A percentile compares a stretch with the other conserved stretches of the same genome.
These are phyloP conservation scores for Phlegmacium glaucopus DNA, from an alignment of 768 basidiomycete genomes.

Conservation along the genomic window DNA sequence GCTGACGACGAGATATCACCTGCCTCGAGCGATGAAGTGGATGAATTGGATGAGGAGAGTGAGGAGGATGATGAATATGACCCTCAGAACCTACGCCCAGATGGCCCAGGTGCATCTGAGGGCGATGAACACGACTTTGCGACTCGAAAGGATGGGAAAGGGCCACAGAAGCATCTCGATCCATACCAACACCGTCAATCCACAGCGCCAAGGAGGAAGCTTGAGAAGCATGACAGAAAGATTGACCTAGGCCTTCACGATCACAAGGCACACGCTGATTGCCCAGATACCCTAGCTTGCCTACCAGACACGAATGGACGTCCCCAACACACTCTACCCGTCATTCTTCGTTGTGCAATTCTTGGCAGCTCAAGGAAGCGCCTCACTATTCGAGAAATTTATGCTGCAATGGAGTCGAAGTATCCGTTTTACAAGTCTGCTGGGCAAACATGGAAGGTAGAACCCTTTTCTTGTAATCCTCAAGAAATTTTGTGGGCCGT, in stretches of 20 bases:
- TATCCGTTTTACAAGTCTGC: slow-evolving; percentile 80
- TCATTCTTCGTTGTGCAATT: slow-evolving; percentile 83
- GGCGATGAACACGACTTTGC: no score
- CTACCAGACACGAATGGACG: slow-evolving; percentile 75
- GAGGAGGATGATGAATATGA: slow-evolving; percentile 18
- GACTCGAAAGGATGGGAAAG: no score
- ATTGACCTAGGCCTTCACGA: slow-evolving; percentile 31
- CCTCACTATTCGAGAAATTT: slow-evolving; percentile 81
- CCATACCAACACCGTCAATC: background rate
- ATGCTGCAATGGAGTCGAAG: slow-evolving; percentile 83
- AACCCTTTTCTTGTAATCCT: slow-evolving; percentile 10
- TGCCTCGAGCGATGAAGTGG: slow-evolving; percentile 25
- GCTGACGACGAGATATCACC: slow-evolving; percentile 22
- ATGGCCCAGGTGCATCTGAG: no score
- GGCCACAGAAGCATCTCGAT: background rate
- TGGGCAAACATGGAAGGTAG: slow-evolving; percentile 83
- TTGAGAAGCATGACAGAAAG: slow-evolving; percentile 24
- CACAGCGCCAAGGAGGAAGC: slow-evolving; percentile 21
- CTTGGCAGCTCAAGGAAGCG: slow-evolving; percentile 72
- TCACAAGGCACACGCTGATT: slow-evolving; percentile 69
- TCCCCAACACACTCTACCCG: slow-evolving; percentile 81
- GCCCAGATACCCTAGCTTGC: slow-evolving; percentile 75
- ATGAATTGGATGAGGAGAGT: slow-evolving; percentile 24
- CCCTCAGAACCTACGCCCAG: no score
- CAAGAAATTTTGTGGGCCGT: slow-evolving; percentile 8